These are phyloP conservation scores for Trametes cubensis DNA, from an alignment of 768 basidiomycete genomes.

Conservation along the genomic window DNA sequence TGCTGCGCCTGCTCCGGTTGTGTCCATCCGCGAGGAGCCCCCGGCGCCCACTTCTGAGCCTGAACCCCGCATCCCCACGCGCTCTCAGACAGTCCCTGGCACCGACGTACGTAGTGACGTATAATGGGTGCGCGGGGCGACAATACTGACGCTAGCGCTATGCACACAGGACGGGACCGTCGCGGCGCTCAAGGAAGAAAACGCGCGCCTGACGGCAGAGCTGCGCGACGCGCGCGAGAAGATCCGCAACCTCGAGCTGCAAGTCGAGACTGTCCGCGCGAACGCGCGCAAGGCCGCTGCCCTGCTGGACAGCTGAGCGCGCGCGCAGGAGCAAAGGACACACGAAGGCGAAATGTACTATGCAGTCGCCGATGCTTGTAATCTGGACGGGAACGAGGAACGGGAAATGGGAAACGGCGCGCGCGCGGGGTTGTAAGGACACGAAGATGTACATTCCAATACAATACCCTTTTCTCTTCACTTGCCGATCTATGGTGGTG, in stretches of 20 bases:
- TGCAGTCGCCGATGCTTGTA: not conserved
- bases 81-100: conserved; percentile 25
- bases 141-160: conserved; percentile 1
- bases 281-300: conserved; percentile 80
- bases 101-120: conserved; percentile 16
- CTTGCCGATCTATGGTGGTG: not conserved
- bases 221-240: conserved; percentile 79
- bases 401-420: not conserved
- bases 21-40: conserved; percentile 24
- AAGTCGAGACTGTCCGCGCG: conserved; percentile 72
- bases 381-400: not conserved
- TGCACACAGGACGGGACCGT: conserved; percentile 23
- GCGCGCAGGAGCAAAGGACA: not conserved
- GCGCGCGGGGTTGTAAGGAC: not conserved
- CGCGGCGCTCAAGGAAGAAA: conserved; percentile 53
- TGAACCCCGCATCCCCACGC: conserved; percentile 38
- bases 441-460: not conserved
- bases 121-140: too few relatives aligned
- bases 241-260: conserved; percentile 82
- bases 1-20: conserved; percentile 29
- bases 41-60: conserved; percentile 41
- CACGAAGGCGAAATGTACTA: not conserved
- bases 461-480: not conserved
- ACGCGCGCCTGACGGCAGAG: conserved; percentile 60
- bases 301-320: conserved; percentile 45